phyloP scores from a whole-genome alignment of 345 rosid genomes.

The Combretum micranthum region DNA sequence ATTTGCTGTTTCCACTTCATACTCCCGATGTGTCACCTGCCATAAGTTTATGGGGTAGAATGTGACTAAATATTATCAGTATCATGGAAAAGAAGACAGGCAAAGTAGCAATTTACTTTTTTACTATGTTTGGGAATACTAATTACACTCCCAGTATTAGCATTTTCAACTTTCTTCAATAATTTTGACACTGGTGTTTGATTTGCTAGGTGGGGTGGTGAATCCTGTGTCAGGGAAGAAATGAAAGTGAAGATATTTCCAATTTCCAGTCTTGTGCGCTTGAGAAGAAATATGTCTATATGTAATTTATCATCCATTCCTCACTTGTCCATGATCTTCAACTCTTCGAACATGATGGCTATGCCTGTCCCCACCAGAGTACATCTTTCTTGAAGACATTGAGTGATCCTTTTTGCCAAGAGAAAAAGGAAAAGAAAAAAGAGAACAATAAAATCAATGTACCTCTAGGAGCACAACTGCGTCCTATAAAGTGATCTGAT shows the following conservation, averaged over 20 bases:
- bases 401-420: constrained; percentile 43
- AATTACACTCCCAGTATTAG: constrained; percentile 37
- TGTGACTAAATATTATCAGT: background rate
- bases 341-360: constrained; percentile 24
- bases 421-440: constrained; percentile 11
- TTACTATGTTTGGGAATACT: constrained; percentile 57
- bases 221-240: constrained; percentile 30
- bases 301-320: constrained; percentile 4
- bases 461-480: too few relatives aligned
- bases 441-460: background rate
- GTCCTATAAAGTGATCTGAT: too few relatives aligned
- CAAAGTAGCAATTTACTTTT: constrained; percentile 41
- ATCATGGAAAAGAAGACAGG: background rate
- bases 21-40: constrained; percentile 70
- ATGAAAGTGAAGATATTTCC: too few relatives aligned
- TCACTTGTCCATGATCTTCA: constrained; percentile 46
- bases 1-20: constrained; percentile 59
- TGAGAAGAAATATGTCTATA: too few relatives aligned
- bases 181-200: constrained; percentile 59
- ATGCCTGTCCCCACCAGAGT: constrained; percentile 32
- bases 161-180: constrained; percentile 44
- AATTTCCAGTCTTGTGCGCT: too few relatives aligned
- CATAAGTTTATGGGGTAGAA: background rate
- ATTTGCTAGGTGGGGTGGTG: constrained; percentile 32
- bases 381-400: constrained; percentile 51